Conservation (phyloP, 768 basidiomycete genomes). For the Amylocystis lapponica region DNA sequence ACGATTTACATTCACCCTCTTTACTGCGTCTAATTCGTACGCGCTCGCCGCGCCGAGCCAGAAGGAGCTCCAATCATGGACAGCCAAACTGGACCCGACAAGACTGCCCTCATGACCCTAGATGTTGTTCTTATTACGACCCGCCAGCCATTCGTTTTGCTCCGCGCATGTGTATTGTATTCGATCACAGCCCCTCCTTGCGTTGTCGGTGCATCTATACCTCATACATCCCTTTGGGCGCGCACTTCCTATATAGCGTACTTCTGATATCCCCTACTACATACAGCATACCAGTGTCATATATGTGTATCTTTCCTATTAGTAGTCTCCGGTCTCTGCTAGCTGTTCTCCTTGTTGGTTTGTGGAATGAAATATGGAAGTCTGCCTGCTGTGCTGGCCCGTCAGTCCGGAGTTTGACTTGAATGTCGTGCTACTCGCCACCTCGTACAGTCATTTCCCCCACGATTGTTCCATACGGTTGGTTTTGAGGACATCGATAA, state of each 20-base stretch:
- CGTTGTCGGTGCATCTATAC: conserved; percentile 13
- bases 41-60: conserved; percentile 75
- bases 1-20: conserved; percentile 83
- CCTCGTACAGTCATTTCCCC: no score
- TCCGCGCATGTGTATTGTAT: conserved; percentile 11
- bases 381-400: no score
- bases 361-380: no score
- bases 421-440: no score
- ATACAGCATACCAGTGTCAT: conserved; percentile 12
- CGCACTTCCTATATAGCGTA: conserved; percentile 14
- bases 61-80: conserved; percentile 86
- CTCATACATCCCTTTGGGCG: conserved; percentile 5
- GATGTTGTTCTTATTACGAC: conserved; percentile 3
- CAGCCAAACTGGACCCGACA: conserved; percentile 78
- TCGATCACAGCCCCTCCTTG: background rate
- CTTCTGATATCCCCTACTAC: conserved; percentile 18
- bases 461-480: no score
- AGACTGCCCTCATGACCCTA: conserved; percentile 29
- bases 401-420: no score
- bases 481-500: no score
- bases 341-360: no score
- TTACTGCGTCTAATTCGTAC: conserved; percentile 89
- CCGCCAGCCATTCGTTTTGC: conserved; percentile 14
- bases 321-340: no score
- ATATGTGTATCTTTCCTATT: conserved; percentile 13